These are phyloP conservation scores for Pyrenochaeta sp. DNA, from an alignment of 2,329 filamentous ascomycete species.

Conservation along the genomic window DNA sequence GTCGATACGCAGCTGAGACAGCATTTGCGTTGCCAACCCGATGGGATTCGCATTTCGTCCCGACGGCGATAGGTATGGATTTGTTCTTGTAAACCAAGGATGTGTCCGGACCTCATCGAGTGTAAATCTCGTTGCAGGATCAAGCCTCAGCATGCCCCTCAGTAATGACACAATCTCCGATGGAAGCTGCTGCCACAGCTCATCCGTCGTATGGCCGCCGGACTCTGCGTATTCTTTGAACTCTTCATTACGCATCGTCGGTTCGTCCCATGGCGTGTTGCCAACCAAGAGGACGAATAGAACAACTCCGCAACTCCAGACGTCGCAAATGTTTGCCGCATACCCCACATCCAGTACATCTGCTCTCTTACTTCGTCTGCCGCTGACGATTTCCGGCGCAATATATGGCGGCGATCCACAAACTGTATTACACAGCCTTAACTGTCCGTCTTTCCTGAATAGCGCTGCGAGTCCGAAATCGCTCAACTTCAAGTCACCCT, in stretches of 20 bases:
- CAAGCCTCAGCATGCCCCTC: constrained; percentile 90
- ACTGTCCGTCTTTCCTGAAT: constrained; percentile 86
- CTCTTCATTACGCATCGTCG: constrained; percentile 85
- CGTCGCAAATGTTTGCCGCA: constrained; percentile 81
- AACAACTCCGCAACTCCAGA: constrained; percentile 99
- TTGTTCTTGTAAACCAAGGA: constrained; percentile 90
- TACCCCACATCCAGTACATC: constrained; percentile 67
- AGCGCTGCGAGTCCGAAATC: constrained; percentile 96
- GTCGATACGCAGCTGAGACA: constrained; percentile 89
- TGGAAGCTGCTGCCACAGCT: constrained; percentile 84
- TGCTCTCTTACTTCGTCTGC: constrained; percentile 57
- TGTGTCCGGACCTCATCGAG: constrained; percentile 87
- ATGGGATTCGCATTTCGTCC: constrained; percentile 82
- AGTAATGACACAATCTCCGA: constrained; percentile 79
- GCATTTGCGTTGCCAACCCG: constrained; percentile 90
- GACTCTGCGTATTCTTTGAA: constrained; percentile 86
- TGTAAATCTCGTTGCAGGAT: constrained; percentile 78
- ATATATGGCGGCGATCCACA: constrained; percentile 98
- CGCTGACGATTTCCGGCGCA: constrained; percentile 83
- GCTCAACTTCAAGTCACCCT: constrained; percentile 90
- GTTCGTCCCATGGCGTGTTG: constrained; percentile 98
- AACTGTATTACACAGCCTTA: constrained; percentile 84
- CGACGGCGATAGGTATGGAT: constrained; percentile 76
- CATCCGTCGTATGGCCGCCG: constrained; percentile 82
- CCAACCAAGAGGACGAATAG: constrained; percentile 93